Evolutionary conservation across 305 asterid species (phyloP), one percentile per base, ranked within the genome.

Genomic region (Rubia balearica): DNA sequence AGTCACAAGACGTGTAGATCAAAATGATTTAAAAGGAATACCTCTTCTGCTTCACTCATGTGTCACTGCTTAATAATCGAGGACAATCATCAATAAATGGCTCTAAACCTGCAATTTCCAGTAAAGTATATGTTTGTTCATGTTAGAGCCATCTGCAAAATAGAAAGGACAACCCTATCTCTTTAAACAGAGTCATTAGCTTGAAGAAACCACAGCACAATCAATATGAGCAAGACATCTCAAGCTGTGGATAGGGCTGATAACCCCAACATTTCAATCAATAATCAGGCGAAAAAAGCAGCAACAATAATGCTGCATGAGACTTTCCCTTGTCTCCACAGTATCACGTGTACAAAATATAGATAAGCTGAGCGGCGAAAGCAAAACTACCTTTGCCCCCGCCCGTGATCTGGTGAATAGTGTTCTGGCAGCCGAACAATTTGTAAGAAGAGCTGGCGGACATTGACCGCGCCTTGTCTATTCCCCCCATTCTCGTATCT

Each of bases 271-370:
- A 79, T 84, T 84, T 88, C 96, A 71, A 89, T 74, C 63, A 89
- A 74, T 65, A 89, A 65, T 97, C 98, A 93, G 17, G 95, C 88
- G 71, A 83, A 81, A 77, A 95, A 91, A 71, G 98, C 87, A 74
- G 83, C 82, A 59, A 82, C 71, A 68, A 88, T 80, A 75, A 89
- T 74, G 72, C 98, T 96, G 77, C 80, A 84, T 38, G 96, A 88
- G 73, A 84, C 85, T 79, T 67, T 87, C 56, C 83, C 79, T 67
- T 78, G 79, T 75, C 89, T 91, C 98, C 97, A 90, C 67, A 87
- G 75, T 57, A 87, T 80, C 74, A 83, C 87, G 9, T 43, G 21
- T 12, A 19, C 10, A 56, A 0, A 56, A n/a, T 56, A 21, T 19
- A 19, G 12, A 21, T 1, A 56, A 56, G 63, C 9, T 22, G 63